phyloP scores from a whole-genome alignment of 495 filamentous ascomycete species.

The Evernia prunastri region DNA sequence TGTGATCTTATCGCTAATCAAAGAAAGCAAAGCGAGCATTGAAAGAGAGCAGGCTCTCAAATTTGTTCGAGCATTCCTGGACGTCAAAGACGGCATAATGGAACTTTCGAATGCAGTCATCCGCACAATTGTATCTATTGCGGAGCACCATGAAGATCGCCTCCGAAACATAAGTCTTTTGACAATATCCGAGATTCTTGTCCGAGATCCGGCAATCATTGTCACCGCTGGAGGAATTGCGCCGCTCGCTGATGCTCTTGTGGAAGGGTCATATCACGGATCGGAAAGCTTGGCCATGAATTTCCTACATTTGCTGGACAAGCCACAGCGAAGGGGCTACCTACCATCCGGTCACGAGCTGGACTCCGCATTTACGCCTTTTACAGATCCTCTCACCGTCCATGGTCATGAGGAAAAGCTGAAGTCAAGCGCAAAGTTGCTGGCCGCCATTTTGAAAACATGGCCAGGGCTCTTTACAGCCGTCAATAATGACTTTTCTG shows the following conservation, averaged over 20 bases:
- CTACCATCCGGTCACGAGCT: slow-evolving; percentile 74
- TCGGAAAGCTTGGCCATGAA: slow-evolving; percentile 77
- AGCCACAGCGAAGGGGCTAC: slow-evolving; percentile 70
- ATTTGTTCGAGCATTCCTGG: slow-evolving; percentile 90
- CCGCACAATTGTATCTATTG: slow-evolving; percentile 79
- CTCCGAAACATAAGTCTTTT: slow-evolving; percentile 83
- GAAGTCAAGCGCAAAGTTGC: slow-evolving; percentile 77
- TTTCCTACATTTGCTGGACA: slow-evolving; percentile 83
- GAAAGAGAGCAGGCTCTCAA: slow-evolving; percentile 96
- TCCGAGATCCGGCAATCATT: slow-evolving; percentile 73
- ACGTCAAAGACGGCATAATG: slow-evolving; percentile 84
- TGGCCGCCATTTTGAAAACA: slow-evolving; percentile 81
- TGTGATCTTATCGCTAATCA: slow-evolving; percentile 83
- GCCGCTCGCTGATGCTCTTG: slow-evolving; percentile 75
- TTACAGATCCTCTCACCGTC: slow-evolving; percentile 72
- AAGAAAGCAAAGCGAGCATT: slow-evolving; percentile 90
- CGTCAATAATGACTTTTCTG: slow-evolving; percentile 75
- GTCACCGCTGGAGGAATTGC: slow-evolving; percentile 74
- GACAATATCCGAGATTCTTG: slow-evolving; percentile 83
- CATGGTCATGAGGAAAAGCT: slow-evolving; percentile 64
- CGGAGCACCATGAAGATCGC: slow-evolving; percentile 83
- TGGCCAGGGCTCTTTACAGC: slow-evolving; percentile 84
- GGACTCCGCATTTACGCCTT: slow-evolving; percentile 76
- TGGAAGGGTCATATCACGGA: slow-evolving; percentile 85
- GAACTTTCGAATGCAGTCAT: slow-evolving; percentile 85